A percentile compares a stretch with the other conserved stretches of the same genome.
Conservation (phyloP, 768 basidiomycete genomes). For the Rhizopogon vesiculosus region DNA sequence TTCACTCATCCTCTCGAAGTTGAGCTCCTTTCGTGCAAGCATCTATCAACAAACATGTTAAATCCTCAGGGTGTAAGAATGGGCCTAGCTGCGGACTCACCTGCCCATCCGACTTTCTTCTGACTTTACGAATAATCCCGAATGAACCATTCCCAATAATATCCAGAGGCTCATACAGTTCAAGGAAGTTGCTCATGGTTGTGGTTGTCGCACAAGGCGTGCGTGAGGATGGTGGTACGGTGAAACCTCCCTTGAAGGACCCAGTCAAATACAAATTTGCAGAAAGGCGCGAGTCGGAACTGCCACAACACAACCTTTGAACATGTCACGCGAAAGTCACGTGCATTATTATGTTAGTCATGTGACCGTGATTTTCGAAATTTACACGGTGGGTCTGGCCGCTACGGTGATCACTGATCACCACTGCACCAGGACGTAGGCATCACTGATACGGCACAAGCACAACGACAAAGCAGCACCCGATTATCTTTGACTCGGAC, state of each 20-base stretch:
- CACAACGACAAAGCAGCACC: too few species aligned
- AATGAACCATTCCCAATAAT: conserved; percentile 97
- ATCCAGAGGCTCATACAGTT: conserved; percentile 82
- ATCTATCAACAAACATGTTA: conserved; percentile 36
- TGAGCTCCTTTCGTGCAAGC: conserved; percentile 92
- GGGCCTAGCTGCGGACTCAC: conserved; percentile 39
- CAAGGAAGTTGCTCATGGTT: conserved; percentile 44
- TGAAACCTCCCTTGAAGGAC: neutral
- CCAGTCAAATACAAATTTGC: conserved; percentile 18
- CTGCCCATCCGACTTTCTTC: conserved; percentile 75
- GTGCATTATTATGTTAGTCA: conserved; percentile 8
- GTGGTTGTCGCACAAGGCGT: conserved; percentile 3
- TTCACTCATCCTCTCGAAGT: conserved; percentile 96
- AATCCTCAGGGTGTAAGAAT: neutral
- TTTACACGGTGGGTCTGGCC: too few species aligned
- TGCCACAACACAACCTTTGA: conserved; percentile 9
- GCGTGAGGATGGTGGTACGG: neutral
- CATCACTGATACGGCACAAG: too few species aligned
- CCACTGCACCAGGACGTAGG: too few species aligned
- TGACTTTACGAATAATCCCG: conserved; percentile 95
- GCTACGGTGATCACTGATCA: too few species aligned
- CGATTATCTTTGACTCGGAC: too few species aligned
- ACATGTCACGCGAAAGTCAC: conserved; percentile 22
- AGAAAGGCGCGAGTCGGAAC: conserved; percentile 6
- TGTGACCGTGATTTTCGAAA: conserved; percentile 20